Evolutionary conservation across 345 rosid genomes (phyloP).

Genomic region (Turnera subulata): DNA sequence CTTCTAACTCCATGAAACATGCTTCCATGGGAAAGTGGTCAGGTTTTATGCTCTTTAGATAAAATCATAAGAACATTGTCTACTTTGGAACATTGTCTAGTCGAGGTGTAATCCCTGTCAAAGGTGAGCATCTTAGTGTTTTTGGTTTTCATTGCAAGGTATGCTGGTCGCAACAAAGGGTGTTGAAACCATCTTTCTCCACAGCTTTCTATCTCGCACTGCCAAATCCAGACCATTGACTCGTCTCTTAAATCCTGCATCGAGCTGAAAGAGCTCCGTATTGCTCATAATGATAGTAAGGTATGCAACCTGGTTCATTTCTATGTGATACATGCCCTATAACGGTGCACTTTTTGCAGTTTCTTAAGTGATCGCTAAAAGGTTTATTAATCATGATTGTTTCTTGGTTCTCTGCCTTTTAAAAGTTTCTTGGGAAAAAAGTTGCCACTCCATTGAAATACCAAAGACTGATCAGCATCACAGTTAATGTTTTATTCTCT

Average conservation of each 20-base stretch:
- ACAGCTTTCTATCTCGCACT: constrained; percentile 79
- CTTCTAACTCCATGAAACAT: constrained; percentile 98
- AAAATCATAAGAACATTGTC: no score
- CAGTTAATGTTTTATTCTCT: constrained; percentile 5
- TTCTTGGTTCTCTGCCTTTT: no score
- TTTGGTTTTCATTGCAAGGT: neutral
- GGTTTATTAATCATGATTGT: no score
- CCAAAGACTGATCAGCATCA: neutral
- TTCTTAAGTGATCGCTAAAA: no score
- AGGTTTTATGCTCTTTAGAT: constrained; percentile 64
- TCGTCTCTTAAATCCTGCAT: constrained; percentile 71
- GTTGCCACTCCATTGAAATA: neutral
- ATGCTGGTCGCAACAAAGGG: constrained; percentile 1
- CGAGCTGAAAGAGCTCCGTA: constrained; percentile 80
- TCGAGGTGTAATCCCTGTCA: constrained; percentile 57
- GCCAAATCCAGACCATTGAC: constrained; percentile 65
- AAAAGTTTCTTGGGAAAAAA: no score
- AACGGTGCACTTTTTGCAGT: no score
- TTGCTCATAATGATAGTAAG: constrained; percentile 74
- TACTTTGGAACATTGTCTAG: no score
- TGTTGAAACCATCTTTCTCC: constrained; percentile 8
- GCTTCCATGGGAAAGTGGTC: constrained; percentile 99
- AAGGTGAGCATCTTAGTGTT: constrained; percentile 44
- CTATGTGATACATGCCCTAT: no score
- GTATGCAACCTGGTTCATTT: constrained; percentile 25